Conservation (phyloP, 371 early-diverging fungal species). For the Ordospora colligata region DNA sequence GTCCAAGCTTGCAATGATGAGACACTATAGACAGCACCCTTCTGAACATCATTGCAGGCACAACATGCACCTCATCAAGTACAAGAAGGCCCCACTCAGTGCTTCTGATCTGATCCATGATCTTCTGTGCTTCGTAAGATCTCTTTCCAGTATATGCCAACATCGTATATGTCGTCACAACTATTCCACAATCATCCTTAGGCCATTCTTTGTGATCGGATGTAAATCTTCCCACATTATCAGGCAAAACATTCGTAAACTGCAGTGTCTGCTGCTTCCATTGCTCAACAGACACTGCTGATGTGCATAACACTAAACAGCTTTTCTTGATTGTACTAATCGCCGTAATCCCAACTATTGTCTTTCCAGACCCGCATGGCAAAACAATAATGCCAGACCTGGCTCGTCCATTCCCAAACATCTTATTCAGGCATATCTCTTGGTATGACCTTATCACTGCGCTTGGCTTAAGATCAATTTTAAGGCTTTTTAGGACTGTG, state of each 20-base stretch:
- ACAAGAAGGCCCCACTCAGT: conserved; percentile 95
- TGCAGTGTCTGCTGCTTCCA: conserved; percentile 89
- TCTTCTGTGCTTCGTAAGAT: conserved; percentile 81
- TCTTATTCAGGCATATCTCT: conserved; percentile 90
- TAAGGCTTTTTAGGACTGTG: conserved; percentile 68
- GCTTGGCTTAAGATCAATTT: conserved; percentile 87
- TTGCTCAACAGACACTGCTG: conserved; percentile 88
- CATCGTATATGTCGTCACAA: conserved; percentile 96
- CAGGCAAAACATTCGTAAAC: conserved; percentile 82
- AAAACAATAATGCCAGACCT: conserved; percentile 96
- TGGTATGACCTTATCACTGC: conserved; percentile 91
- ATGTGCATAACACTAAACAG: conserved; percentile 87
- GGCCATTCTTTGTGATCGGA: conserved; percentile 79
- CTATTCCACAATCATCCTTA: conserved; percentile 69
- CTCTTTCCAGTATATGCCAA: conserved; percentile 83
- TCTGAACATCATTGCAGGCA: conserved; percentile 96
- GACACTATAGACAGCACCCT: conserved; percentile 82
- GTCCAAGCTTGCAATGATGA: conserved; percentile 89
- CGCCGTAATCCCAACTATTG: conserved; percentile 96
- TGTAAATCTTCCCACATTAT: conserved; percentile 85
- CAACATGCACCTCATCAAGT: conserved; percentile 97
- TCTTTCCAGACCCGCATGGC: conserved; percentile 97
- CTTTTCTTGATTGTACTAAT: conserved; percentile 93
- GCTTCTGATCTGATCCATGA: conserved; percentile 80
- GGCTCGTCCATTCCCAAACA: conserved; percentile 95